A percentile compares a stretch with the other conserved stretches of the same genome.
Conservation (phyloP, 371 early-diverging fungal genomes). For the Rhizopus delemar region DNA sequence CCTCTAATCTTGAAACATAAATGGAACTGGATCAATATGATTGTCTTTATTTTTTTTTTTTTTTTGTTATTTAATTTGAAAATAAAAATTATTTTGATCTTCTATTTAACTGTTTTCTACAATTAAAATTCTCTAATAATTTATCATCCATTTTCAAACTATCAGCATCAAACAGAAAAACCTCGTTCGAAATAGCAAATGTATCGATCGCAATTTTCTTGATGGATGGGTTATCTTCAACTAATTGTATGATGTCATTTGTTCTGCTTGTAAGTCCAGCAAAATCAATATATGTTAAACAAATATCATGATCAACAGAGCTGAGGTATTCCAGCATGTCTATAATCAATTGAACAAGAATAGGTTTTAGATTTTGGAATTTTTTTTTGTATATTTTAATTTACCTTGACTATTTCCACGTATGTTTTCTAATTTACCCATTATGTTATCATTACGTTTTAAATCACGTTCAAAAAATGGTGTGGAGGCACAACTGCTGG, state of each 20-base stretch:
- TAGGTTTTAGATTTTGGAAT: conserved; percentile 2
- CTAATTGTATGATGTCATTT: conserved; percentile 4
- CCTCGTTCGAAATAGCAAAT: conserved; percentile 7
- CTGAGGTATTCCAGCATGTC: conserved; percentile 20
- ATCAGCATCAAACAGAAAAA: conserved; percentile 11
- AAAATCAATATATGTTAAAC: conserved; percentile 23
- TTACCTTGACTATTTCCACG: conserved; percentile 4
- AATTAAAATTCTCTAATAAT: conserved; percentile 6
- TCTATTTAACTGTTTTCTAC: conserved; percentile 5
- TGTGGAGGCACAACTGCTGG: conserved; percentile 11
- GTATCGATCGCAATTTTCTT: conserved; percentile 14
- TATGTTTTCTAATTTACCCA: conserved; percentile 8
- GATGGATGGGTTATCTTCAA: conserved; percentile 6
- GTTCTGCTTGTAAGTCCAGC: conserved; percentile 9
- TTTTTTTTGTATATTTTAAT: conserved; percentile 8
- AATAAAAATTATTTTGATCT: conserved; percentile 9
- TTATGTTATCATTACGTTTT: conserved; percentile 5
- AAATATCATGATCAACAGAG: conserved; percentile 17
- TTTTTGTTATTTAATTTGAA: no score
- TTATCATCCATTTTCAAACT: conserved; percentile 5
- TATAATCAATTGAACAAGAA: conserved; percentile 20
- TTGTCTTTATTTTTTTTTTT: no score
- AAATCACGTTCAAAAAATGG: conserved; percentile 9
- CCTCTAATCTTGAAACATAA: no score
- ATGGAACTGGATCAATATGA: no score